phyloP scores from a whole-genome alignment of 148 eudicot genomes.

The Drosera capensis region DNA sequence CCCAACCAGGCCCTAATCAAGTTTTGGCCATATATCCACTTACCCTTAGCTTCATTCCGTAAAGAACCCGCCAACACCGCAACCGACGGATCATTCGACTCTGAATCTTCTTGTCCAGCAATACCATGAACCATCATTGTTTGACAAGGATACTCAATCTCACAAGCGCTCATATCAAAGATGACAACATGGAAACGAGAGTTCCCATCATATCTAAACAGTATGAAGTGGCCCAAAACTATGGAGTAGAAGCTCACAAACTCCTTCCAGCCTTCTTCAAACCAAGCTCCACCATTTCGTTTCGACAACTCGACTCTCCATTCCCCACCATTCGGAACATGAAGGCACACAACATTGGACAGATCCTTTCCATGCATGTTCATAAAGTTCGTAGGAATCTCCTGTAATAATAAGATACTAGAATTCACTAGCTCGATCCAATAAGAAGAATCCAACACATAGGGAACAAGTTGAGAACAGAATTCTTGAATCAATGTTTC shows the following conservation, averaged over 20 bases:
- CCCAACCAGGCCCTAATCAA: too few species aligned
- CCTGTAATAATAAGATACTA: constrained; percentile 9
- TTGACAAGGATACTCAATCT: constrained; percentile 20
- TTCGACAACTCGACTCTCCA: constrained; percentile 20
- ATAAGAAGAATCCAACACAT: too few species aligned
- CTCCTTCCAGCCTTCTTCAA: constrained; percentile 25
- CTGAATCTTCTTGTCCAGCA: too few species aligned
- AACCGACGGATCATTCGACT: too few species aligned
- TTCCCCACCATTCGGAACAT: constrained; percentile 14
- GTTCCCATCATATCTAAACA: constrained; percentile 16
- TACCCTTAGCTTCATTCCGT: too few species aligned
- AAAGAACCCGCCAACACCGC: too few species aligned
- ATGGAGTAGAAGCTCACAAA: constrained; percentile 18
- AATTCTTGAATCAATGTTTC: too few species aligned
- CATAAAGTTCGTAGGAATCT: constrained; percentile 18
- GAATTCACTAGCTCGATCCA: too few species aligned
- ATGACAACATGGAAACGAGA: constrained; percentile 18
- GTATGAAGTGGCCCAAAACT: constrained; percentile 12
- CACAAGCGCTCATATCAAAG: constrained; percentile 23
- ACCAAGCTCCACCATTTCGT: constrained; percentile 14
- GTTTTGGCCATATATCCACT: too few species aligned
- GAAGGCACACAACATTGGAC: constrained; percentile 7
- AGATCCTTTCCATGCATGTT: constrained; percentile 10
- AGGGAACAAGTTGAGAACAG: too few species aligned
- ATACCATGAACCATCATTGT: too few species aligned